Base-by-base conservation (phyloP, 352 stramenopile species). In the Phytophthora multivora region DNA sequence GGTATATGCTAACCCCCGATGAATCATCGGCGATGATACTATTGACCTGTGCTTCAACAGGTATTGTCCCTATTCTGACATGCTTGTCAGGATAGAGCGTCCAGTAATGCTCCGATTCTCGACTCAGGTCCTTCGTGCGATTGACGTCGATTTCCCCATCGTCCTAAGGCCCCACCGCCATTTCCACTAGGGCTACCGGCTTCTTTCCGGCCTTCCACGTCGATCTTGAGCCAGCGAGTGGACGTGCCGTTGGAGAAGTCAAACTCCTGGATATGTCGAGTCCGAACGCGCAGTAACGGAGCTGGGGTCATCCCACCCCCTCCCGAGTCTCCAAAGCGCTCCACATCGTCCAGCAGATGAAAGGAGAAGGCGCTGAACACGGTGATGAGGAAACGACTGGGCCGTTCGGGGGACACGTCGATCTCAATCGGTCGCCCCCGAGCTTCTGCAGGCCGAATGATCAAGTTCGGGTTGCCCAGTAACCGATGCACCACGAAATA, bases 401-500 rank as follows among this genome's bases (percentile, higher is more conserved):
- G 80, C 16, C 73, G 85, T 0, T 76, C 69, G 8, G 69, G 51
- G 11, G 75, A 88, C 3, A 91, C 78, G 15, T 90, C 77, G 35
- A 93, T 87, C 50, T 90, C 80, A 33, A 93, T 93, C 19, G 84
- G 81, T 28, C 85, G 73, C 6, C 81, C 81, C 3, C 83, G 77
- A 1, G 77, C 79, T 59, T 93, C 81, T 0, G 84, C 84, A 2
- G 84, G 84, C 8, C 84, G 80, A 39, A 93, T 89, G 56, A 93
- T 88, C 71, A 89, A 88, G 21, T 57, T 80, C 28, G 77, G 66
- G 42, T 89, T 90, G 18, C 84, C 84, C 11, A 93, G 65, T 9
- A 93, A 52, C 38, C 77, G 87, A 56, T 90, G 82, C 8, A 90
- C 79, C 2, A 93, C 85, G 49, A 91, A 88, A 47, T 91, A 93